Base-by-base conservation (phyloP, 2,329 filamentous ascomycete genomes). In the Botrytis tulipae region DNA sequence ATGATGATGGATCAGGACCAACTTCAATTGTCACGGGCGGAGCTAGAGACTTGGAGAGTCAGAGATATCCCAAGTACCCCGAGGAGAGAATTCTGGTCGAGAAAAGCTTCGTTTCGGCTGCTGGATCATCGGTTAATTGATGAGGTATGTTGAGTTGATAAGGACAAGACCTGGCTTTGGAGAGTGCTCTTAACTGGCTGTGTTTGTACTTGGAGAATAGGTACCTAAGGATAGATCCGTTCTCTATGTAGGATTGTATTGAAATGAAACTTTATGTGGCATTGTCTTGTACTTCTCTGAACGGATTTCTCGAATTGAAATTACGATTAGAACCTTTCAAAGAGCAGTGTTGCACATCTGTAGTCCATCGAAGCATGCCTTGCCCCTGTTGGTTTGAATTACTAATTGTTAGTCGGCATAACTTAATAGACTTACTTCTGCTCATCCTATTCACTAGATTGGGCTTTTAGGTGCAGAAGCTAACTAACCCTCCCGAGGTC, bases 81-180 rank as follows among this genome's bases (percentile, higher is more conserved):
- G 48, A 44, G 4, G 57, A 71, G 29, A 60, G 32, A 2, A 71
- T 71, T 37, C 7, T 71, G 9, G 57, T 71, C 3, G 29, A 71
- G 29, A 61, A 71, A 57, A 63, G 54, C 14, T 71, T 71, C 65
- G 42, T 29, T 65, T 71, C 69, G 16, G 66, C 66, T 57, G 35
- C 66, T 22, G 48, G 66, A 8, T 68, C 66, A 6, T 18, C 37
- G 6, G 35, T 57, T 29, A 57, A 57, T 32, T 68, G 48, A 68
- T n/a, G 16, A 40, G 9, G 12, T 8, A 5, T 14, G 4, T 42
- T 32, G 5, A 18, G 20, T 25, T 57, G 35, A 20, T 14, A 29
- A 12, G 16, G 3, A 54, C 8, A 32, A 40, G 16, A 40, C 40
- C 22, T 57, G 5, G n/a, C 6, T 22, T 57, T n/a, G 25, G 9